Conservation (phyloP, 2,329 filamentous ascomycete genomes). For the Arthrobotrys megalospora region DNA sequence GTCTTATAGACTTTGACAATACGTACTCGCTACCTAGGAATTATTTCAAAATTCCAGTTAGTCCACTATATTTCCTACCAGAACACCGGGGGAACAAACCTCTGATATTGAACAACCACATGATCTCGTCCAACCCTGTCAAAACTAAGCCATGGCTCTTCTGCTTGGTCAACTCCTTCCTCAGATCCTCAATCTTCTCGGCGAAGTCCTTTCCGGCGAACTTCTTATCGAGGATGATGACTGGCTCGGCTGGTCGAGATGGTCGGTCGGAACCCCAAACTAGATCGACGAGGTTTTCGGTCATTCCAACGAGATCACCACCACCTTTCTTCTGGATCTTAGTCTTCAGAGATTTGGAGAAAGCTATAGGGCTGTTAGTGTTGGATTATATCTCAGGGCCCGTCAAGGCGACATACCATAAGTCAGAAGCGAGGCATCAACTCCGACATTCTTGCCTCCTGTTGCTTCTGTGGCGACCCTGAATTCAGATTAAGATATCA, state of each 20-base stretch:
- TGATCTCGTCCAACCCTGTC: constrained; percentile 95
- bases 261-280: constrained; percentile 88
- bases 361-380: constrained; percentile 67
- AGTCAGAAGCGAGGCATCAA: constrained; percentile 90
- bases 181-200: constrained; percentile 85
- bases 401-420: constrained; percentile 69
- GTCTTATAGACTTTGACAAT: neutral
- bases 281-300: constrained; percentile 87
- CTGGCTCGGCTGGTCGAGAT: constrained; percentile 79
- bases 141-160: constrained; percentile 89
- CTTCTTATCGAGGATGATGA: constrained; percentile 79
- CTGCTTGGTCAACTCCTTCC: constrained; percentile 93
- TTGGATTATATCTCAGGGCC: neutral
- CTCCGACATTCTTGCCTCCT: constrained; percentile 87
- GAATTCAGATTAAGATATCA: constrained; percentile 50
- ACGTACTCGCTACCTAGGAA: constrained; percentile 50
- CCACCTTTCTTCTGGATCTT: constrained; percentile 91
- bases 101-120: constrained; percentile 98
- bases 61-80: neutral
- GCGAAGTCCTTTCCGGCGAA: constrained; percentile 86
- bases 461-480: constrained; percentile 84
- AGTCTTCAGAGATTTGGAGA: constrained; percentile 82
- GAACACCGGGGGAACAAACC: constrained; percentile 74
- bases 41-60: neutral
- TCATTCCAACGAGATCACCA: constrained; percentile 79